Evolutionary conservation across 768 basidiomycete genomes (phyloP).

Genomic region (Calvatia gigantea): DNA sequence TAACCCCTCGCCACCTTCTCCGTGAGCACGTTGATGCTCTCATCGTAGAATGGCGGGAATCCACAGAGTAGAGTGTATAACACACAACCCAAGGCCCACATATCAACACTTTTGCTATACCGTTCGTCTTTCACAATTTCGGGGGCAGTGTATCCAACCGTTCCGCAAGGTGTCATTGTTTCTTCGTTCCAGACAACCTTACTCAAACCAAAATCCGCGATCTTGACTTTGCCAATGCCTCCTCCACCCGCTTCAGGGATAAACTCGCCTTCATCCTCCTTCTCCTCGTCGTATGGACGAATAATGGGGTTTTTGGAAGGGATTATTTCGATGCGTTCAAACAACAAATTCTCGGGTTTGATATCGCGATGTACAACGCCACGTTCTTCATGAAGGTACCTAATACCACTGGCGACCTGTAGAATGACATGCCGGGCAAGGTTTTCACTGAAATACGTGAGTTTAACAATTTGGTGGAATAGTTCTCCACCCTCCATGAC

Average conservation of each 20-base stretch:
- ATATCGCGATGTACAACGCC: conserved; percentile 99
- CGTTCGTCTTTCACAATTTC: conserved; percentile 99
- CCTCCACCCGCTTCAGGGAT: conserved; percentile 90
- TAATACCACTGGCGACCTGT: conserved; percentile 91
- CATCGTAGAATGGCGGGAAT: conserved; percentile 98
- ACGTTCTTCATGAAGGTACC: conserved; percentile 94
- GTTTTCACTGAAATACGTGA: conserved; percentile 97
- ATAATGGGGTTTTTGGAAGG: conserved; percentile 73
- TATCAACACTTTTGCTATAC: conserved; percentile 95
- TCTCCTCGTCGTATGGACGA: conserved; percentile 95
- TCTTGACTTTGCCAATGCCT: conserved; percentile 96
- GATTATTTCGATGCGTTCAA: conserved; percentile 87
- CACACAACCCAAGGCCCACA: conserved; percentile 99
- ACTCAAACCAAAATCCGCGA: conserved; percentile 95
- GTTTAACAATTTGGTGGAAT: conserved; percentile 98
- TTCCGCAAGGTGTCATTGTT: conserved; percentile 99
- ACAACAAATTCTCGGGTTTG: conserved; percentile 96
- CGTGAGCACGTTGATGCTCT: conserved; percentile 95
- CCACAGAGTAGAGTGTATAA: conserved; percentile 97
- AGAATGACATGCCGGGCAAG: conserved; percentile 96
- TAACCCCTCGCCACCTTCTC: conserved; percentile 97
- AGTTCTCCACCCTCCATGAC: conserved; percentile 98
- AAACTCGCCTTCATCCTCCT: conserved; percentile 98
- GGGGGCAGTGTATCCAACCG: conserved; percentile 98
- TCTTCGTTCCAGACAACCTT: conserved; percentile 99